Percentiles rank a stretch among this genome's conserved stretches.
Evolutionary conservation across 1,284 basidiomycete species (phyloP).

Genomic region (Cutaneotrichosporon cutaneum): DNA sequence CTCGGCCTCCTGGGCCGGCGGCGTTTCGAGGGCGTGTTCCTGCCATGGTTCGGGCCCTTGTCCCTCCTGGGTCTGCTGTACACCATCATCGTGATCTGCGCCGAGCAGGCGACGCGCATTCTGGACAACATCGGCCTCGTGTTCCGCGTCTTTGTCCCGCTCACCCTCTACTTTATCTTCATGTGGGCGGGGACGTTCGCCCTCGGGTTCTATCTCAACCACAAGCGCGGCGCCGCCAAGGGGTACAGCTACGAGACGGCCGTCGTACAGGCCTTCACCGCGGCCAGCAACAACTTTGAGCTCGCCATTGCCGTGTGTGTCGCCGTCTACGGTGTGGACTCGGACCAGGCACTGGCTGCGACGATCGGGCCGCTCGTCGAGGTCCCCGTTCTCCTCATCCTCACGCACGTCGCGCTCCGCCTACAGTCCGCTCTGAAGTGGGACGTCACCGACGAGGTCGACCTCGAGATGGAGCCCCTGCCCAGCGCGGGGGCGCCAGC

Average conservation of each 20-base stretch:
- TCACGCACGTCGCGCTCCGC: conserved; percentile 69
- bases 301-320: conserved; percentile 81
- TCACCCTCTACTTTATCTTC: conserved; percentile 72
- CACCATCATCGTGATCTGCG: conserved; percentile 66
- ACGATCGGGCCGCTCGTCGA: conserved; percentile 73
- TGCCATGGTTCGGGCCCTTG: conserved; percentile 68
- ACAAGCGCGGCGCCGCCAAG: conserved; percentile 10
- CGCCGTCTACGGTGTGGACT: conserved; percentile 70
- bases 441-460: background rate
- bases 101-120: conserved; percentile 65
- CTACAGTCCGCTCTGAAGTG: background rate
- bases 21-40: conserved; percentile 61
- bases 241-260: conserved; percentile 63
- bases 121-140: conserved; percentile 67
- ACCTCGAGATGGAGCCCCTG: background rate
- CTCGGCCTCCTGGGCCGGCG: conserved; percentile 57
- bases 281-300: conserved; percentile 60
- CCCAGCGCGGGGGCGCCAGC: background rate
- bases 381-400: conserved; percentile 68
- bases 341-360: conserved; percentile 71
- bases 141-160: conserved; percentile 75
- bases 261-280: conserved; percentile 62
- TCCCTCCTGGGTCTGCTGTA: conserved; percentile 70
- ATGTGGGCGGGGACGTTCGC: conserved; percentile 71
- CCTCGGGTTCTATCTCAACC: conserved; percentile 59